These are phyloP conservation scores for Physcomitrellopsis africana DNA, from an alignment of 225 moss, liverwort and hornwort genomes.

Conservation along the genomic window DNA sequence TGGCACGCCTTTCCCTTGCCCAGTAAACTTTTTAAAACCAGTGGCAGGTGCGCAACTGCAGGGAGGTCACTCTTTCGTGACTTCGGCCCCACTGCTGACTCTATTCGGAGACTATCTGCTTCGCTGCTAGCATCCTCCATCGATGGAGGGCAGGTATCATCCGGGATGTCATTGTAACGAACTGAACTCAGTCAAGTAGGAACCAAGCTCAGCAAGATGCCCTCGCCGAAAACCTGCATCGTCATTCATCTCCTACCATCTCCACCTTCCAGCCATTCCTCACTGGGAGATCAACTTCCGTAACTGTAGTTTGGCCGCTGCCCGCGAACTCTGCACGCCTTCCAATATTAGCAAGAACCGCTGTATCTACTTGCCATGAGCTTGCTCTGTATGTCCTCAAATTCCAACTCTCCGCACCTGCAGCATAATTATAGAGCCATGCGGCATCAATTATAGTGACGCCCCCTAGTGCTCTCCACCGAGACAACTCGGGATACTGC, in stretches of 20 bases:
- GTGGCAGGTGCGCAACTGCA: slow-evolving; percentile 8
- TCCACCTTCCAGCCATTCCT: not conserved
- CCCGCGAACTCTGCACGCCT: not conserved
- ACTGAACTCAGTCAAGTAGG: slow-evolving; percentile 15
- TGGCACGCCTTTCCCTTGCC: not conserved
- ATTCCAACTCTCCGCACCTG: too few species aligned
- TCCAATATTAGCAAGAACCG: not conserved
- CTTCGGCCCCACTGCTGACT: slow-evolving; percentile 19
- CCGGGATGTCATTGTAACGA: slow-evolving; percentile 3
- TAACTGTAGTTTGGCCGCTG: slow-evolving; percentile 3
- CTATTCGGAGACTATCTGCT: slow-evolving; percentile 31
- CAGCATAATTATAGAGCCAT: too few species aligned
- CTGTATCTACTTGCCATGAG: slow-evolving; percentile 12
- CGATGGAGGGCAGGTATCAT: slow-evolving; percentile 18
- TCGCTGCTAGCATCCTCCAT: not conserved
- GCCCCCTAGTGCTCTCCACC: too few species aligned
- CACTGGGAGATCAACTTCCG: not conserved
- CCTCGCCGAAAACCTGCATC: not conserved
- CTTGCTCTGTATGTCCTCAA: not conserved
- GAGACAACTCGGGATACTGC: too few species aligned
- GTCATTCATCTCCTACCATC: slow-evolving; percentile 20
- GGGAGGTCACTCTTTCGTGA: slow-evolving; percentile 41
- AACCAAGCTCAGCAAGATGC: not conserved
- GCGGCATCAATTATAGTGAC: too few species aligned
- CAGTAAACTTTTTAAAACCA: too few species aligned